These are phyloP conservation scores for Aegilops longissima DNA, from an alignment of 176 grass and related monocot species.

Conservation along the genomic window DNA sequence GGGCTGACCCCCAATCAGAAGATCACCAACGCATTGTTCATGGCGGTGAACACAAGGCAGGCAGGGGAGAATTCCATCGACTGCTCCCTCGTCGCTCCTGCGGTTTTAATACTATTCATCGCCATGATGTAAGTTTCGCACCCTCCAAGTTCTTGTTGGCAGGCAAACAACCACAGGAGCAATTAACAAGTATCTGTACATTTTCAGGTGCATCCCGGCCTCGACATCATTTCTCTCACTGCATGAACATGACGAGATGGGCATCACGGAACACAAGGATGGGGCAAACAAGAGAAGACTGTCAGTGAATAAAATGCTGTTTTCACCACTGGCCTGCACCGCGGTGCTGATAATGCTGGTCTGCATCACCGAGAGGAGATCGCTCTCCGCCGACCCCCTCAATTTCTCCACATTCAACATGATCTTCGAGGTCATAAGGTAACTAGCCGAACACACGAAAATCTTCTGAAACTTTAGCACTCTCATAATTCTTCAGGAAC, in stretches of 20 bases:
- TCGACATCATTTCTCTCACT: constrained; percentile 37
- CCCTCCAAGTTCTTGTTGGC: background rate
- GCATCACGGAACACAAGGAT: background rate
- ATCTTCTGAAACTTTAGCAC: background rate
- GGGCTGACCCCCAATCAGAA: constrained; percentile 57
- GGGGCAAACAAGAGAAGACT: background rate
- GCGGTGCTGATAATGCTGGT: constrained; percentile 35
- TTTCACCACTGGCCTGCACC: constrained; percentile 36
- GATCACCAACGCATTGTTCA: constrained; percentile 56
- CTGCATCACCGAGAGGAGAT: constrained; percentile 74
- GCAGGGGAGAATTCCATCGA: constrained; percentile 78
- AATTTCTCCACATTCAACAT: constrained; percentile 79
- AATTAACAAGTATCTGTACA: background rate
- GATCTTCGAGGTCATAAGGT: constrained; percentile 78
- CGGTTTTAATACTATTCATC: constrained; percentile 51
- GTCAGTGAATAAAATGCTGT: constrained; percentile 21
- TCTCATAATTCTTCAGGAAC: background rate
- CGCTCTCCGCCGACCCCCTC: constrained; percentile 54
- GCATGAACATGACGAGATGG: background rate
- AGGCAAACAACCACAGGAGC: background rate
- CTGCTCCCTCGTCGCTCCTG: constrained; percentile 59
- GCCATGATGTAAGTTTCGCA: constrained; percentile 54
- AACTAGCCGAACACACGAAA: background rate
- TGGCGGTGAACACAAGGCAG: constrained; percentile 57
- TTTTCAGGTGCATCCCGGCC: constrained; percentile 58